Evolutionary conservation across 495 filamentous ascomycete species (phyloP).

Genomic region (Lindgomyces ingoldianus): DNA sequence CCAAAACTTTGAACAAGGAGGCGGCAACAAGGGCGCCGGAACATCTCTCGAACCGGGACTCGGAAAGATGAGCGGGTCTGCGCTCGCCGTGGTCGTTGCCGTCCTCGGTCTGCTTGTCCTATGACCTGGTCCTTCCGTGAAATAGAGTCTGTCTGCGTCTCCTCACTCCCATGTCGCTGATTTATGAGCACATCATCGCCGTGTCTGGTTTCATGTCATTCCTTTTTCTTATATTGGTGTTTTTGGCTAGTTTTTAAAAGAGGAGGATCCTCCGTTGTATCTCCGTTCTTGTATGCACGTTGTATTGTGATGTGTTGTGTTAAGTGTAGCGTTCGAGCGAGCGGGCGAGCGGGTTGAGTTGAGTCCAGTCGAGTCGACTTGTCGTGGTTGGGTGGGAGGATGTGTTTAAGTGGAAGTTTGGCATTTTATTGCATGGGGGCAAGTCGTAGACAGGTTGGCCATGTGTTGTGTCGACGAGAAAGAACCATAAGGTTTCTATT

Average conservation of each 20-base stretch:
- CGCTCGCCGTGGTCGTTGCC: conserved; percentile 29
- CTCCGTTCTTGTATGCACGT: no score
- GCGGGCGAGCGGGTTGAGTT: no score
- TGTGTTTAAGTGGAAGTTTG: no score
- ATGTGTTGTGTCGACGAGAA: no score
- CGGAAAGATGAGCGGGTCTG: conserved; percentile 25
- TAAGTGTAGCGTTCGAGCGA: no score
- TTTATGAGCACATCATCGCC: neutral
- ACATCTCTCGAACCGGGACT: conserved; percentile 14
- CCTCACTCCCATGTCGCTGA: neutral
- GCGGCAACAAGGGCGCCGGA: conserved; percentile 3
- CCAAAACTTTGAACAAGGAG: conserved; percentile 20
- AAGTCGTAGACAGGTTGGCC: no score
- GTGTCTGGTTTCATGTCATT: conserved; percentile 4
- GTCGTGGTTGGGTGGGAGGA: no score
- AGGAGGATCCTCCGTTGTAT: neutral
- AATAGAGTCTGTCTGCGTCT: neutral
- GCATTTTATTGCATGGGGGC: no score
- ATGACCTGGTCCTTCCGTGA: conserved; percentile 8
- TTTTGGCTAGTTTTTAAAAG: neutral
- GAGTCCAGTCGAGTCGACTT: no score
- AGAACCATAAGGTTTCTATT: no score
- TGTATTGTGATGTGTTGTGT: no score
- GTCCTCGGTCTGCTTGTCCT: conserved; percentile 36
- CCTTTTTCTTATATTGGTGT: conserved; percentile 3